These are phyloP conservation scores for Dendrobium nobile DNA, from an alignment of 106 monocot species.

Conservation along the genomic window DNA sequence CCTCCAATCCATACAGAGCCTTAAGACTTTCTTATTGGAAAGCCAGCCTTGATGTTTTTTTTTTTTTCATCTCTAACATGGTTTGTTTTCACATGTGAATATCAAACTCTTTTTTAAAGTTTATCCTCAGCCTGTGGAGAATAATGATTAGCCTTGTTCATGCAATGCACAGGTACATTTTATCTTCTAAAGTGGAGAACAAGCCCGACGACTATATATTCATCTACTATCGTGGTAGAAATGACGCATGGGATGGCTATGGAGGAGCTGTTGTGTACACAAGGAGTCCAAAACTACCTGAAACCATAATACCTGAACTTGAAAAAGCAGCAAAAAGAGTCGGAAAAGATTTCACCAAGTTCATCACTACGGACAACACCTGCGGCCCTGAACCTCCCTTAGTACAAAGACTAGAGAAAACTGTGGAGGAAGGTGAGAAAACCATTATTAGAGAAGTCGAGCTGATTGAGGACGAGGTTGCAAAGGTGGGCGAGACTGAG, in stretches of 20 bases:
- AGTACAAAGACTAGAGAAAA: constrained; percentile 80
- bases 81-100: too few relatives aligned
- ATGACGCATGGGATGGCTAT: constrained; percentile 98
- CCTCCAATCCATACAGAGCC: not conserved
- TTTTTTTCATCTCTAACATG: too few relatives aligned
- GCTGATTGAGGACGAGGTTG: constrained; percentile 60
- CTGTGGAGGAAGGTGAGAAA: constrained; percentile 88
- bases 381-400: constrained; percentile 93
- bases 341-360: constrained; percentile 64
- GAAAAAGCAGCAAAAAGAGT: constrained; percentile 62
- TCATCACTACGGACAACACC: constrained; percentile 79
- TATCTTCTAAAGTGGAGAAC: constrained; percentile 79
- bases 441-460: constrained; percentile 81
- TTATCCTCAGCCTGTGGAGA: not conserved
- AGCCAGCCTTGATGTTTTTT: too few relatives aligned
- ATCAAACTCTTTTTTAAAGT: too few relatives aligned
- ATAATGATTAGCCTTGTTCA: not conserved
- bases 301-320: constrained; percentile 69
- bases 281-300: constrained; percentile 57
- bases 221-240: constrained; percentile 81
- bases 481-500: constrained; percentile 53
- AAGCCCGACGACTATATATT: constrained; percentile 80
- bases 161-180: constrained; percentile 55
- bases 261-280: constrained; percentile 91
- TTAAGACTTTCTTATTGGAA: not conserved